A percentile compares a stretch with the other conserved stretches of the same genome.
These are phyloP conservation scores for Plasmodium berghei DNA, from an alignment of 169 alveolate species.

Conservation along the genomic window DNA sequence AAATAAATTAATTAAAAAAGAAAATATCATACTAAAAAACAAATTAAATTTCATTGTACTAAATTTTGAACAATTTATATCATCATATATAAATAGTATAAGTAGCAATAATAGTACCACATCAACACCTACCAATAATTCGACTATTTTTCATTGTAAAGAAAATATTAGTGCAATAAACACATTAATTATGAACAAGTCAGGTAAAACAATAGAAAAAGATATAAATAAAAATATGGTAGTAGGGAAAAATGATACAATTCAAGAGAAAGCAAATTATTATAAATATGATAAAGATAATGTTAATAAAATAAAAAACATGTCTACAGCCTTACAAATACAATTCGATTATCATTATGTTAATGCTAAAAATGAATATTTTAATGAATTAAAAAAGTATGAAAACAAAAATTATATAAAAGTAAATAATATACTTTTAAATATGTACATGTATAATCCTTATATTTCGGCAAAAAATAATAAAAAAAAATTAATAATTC, in stretches of 20 bases:
- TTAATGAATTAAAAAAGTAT: conserved; percentile 48
- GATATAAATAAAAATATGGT: not conserved
- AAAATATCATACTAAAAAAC: conserved; percentile 48
- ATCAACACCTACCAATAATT: too few relatives aligned
- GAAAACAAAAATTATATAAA: conserved; percentile 28
- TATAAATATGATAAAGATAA: not conserved
- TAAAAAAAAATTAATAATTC: conserved; percentile 45
- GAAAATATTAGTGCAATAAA: not conserved
- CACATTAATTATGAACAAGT: not conserved
- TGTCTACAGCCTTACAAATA: conserved; percentile 3
- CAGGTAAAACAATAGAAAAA: not conserved
- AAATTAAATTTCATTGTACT: conserved; percentile 65
- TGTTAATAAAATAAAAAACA: conserved; percentile 1
- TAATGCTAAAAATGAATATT: conserved; percentile 56
- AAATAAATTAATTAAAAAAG: conserved; percentile 31
- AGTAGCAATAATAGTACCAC: not conserved
- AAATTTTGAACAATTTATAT: conserved; percentile 46
- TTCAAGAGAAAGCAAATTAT: not conserved
- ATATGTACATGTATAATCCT: conserved; percentile 74
- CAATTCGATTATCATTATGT: conserved; percentile 54
- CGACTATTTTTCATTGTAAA: not conserved
- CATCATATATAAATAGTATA: conserved; percentile 18
- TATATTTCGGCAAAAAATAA: conserved; percentile 42
- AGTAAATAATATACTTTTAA: conserved; percentile 54
- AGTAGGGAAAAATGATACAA: not conserved